Evolutionary conservation across 2,329 filamentous ascomycete genomes (phyloP), one percentile per base, ranked within the genome.

Genomic region (Cordyceps farinosa): DNA sequence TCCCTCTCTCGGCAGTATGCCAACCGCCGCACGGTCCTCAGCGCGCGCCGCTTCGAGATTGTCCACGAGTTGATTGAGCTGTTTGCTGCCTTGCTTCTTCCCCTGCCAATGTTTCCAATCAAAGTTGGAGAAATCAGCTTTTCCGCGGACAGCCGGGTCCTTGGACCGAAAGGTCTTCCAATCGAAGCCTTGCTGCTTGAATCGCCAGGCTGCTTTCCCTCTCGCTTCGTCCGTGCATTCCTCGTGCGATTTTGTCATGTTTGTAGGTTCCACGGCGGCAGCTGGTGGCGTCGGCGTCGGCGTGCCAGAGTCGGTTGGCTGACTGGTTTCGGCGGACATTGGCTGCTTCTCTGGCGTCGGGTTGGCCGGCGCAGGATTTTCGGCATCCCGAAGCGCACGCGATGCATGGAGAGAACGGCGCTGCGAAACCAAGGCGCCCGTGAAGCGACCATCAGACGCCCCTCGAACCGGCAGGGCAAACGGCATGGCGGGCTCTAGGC

Each of bases 401-500:
- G 61, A 53, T 8, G 61, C 50, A 48, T 63, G 54, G 11, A 63
- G 15, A 22, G 27, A 29, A 29, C 50, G 48, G 22, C 40, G 58
- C 29, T 32, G 57, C 44, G 54, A 53, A 17, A 10, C 30, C 29
- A 30, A 13, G 22, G 38, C n/a, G n/a, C 30, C 34, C 4, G 40
- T 30, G 36, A 54, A 36, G n/a, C 45, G 45, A 47, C 34, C 22
- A 27, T 34, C 38, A 48, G 47, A 10, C 13, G 58, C 50, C 15
- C 17, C 30, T 30, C 53, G 47, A 13, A 54, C 27, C 3, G 40
- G 47, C 2, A 53, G 32, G 17, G 45, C 40, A 45, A 9, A 64
- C 10, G 10, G 66, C 47, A 27, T 22, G 32, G 42, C 34, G 11
- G 66, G 34, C 48, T 75, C 73, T 10, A 75, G 50, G 42, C 69